Conservation (phyloP, 2,329 filamentous ascomycete species). For the Chaetomium strumarium region DNA sequence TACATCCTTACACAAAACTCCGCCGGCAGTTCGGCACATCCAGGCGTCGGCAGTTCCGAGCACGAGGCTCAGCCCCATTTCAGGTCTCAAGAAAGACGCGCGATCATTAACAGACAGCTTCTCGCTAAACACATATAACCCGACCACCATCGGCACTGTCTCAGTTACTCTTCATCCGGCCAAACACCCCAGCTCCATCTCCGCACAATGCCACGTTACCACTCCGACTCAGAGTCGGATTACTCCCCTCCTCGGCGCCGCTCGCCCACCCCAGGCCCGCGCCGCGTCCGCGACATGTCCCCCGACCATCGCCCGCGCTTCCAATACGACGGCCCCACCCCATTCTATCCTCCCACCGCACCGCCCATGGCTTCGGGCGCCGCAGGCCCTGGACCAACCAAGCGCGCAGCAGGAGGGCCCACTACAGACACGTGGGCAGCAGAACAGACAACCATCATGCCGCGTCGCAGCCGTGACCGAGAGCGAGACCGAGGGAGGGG, state of each 20-base stretch:
- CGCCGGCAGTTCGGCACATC: not conserved
- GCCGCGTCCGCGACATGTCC: conserved; percentile 7
- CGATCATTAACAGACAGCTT: not conserved
- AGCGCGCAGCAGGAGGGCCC: not conserved
- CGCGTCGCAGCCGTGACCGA: not conserved
- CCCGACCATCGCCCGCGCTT: conserved; percentile 3
- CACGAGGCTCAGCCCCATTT: not conserved
- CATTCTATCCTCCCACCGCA: conserved; percentile 1
- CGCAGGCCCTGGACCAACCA: not conserved
- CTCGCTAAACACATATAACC: not conserved
- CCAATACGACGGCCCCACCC: conserved; percentile 10
- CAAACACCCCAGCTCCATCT: not conserved
- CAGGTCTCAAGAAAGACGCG: not conserved
- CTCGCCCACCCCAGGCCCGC: conserved; percentile 13
- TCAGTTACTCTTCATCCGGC: not conserved
- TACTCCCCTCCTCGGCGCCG: conserved; percentile 21
- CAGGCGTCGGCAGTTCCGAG: not conserved
- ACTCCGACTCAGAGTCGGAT: conserved; percentile 8
- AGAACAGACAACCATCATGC: not conserved
- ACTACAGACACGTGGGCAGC: not conserved
- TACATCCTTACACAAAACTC: not conserved
- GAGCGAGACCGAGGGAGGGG: not conserved
- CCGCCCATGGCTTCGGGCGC: not conserved
- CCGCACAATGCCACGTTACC: conserved; percentile 10
- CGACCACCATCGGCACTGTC: not conserved